Percentiles rank a stretch among this genome's conserved stretches.
These are phyloP conservation scores for Hypoxylon lienhwacheense DNA, from an alignment of 495 filamentous ascomycete genomes.

Conservation along the genomic window DNA sequence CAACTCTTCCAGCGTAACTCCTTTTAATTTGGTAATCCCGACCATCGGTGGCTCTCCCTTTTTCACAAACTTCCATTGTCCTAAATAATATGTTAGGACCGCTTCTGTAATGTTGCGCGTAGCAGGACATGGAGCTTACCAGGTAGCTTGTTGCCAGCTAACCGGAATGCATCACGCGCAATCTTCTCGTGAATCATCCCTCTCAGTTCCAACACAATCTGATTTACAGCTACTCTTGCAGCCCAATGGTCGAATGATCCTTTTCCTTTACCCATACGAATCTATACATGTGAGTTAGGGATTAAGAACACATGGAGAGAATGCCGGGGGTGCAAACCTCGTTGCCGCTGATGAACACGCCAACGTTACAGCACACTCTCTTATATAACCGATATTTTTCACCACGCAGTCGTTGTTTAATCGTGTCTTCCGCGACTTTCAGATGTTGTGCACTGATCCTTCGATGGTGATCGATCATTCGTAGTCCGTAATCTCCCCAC, in stretches of 20 bases:
- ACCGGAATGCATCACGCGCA: slow-evolving; percentile 86
- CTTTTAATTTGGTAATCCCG: slow-evolving; percentile 88
- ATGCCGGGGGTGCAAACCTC: slow-evolving; percentile 57
- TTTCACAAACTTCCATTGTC: slow-evolving; percentile 89
- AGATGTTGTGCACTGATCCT: slow-evolving; percentile 85
- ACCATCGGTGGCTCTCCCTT: slow-evolving; percentile 91
- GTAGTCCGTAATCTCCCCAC: slow-evolving; percentile 95
- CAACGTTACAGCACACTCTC: slow-evolving; percentile 85
- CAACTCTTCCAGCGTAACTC: slow-evolving; percentile 77
- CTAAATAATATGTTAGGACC: slow-evolving; percentile 50
- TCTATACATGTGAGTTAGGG: slow-evolving; percentile 40
- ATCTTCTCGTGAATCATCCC: slow-evolving; percentile 93
- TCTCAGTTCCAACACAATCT: slow-evolving; percentile 88
- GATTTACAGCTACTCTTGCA: slow-evolving; percentile 78
- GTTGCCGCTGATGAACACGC: slow-evolving; percentile 93
- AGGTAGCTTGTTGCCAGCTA: slow-evolving; percentile 94
- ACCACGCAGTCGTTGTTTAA: slow-evolving; percentile 83
- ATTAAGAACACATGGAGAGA: neutral
- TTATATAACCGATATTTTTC: slow-evolving; percentile 92
- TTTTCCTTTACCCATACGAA: slow-evolving; percentile 99
- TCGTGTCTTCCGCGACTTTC: slow-evolving; percentile 87
- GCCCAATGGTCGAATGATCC: slow-evolving; percentile 98
- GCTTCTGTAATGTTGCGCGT: neutral
- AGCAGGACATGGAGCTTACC: slow-evolving; percentile 57
- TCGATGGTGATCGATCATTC: slow-evolving; percentile 90